phyloP scores from a whole-genome alignment of 768 basidiomycete species.

The Xanthoconium stramineum region DNA sequence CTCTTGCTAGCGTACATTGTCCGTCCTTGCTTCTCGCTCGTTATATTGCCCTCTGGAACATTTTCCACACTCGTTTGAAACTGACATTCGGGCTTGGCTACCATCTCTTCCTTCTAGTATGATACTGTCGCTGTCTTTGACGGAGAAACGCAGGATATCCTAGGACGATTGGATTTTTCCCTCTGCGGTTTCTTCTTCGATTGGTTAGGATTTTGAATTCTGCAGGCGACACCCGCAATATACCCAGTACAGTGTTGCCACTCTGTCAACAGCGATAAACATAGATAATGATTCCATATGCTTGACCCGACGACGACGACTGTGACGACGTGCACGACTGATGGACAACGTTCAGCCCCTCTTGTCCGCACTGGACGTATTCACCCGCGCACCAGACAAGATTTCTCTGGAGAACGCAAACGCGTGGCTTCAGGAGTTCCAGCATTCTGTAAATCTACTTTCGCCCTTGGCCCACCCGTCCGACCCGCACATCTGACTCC shows the following conservation, averaged over 20 bases:
- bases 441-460: slow-evolving; percentile 94
- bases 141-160: slow-evolving; percentile 25
- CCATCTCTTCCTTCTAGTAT: slow-evolving; percentile 48
- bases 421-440: slow-evolving; percentile 96
- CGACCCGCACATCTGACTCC: slow-evolving; percentile 64
- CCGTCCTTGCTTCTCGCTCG: slow-evolving; percentile 30
- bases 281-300: slow-evolving; percentile 22
- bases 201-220: slow-evolving; percentile 16
- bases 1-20: slow-evolving; percentile 43
- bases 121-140: slow-evolving; percentile 40
- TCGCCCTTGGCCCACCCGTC: slow-evolving; percentile 59
- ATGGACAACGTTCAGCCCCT: slow-evolving; percentile 74
- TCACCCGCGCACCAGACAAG: slow-evolving; percentile 80
- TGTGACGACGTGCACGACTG: slow-evolving; percentile 7
- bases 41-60: slow-evolving; percentile 41
- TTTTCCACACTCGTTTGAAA: slow-evolving; percentile 54
- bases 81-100: slow-evolving; percentile 51
- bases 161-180: slow-evolving; percentile 22
- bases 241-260: slow-evolving; percentile 35
- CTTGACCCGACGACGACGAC: slow-evolving; percentile 6
- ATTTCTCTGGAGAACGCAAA: slow-evolving; percentile 82
- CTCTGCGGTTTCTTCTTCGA: slow-evolving; percentile 1
- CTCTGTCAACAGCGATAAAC: slow-evolving; percentile 32
- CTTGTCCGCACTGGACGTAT: slow-evolving; percentile 75
- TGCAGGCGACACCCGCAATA: slow-evolving; percentile 24